These are phyloP conservation scores for Colletotrichum chlorophyti DNA, from an alignment of 2,329 filamentous ascomycete genomes.

Conservation along the genomic window DNA sequence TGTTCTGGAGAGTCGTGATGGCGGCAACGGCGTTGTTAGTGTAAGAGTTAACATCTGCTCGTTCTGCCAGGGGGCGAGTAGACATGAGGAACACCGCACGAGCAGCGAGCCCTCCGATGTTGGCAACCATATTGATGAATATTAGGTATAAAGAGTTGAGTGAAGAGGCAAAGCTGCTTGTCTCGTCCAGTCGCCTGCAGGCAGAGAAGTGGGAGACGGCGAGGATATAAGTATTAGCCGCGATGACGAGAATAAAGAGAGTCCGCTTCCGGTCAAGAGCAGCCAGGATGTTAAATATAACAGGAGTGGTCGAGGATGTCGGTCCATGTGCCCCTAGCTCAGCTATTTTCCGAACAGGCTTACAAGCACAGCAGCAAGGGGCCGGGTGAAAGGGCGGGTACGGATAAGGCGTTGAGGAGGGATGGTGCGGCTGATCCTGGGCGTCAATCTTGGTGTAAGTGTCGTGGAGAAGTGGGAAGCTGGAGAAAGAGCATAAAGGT, in stretches of 20 bases:
- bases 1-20: slow-evolving; percentile 54
- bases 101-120: slow-evolving; percentile 26
- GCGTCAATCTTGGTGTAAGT: slow-evolving; percentile 13
- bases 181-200: not conserved
- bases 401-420: slow-evolving; percentile 7
- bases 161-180: not conserved
- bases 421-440: slow-evolving; percentile 11
- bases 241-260: slow-evolving; percentile 1
- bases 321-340: slow-evolving; percentile 26
- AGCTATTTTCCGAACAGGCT: slow-evolving; percentile 12
- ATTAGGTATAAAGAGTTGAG: slow-evolving; percentile 9
- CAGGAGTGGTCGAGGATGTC: slow-evolving; percentile 7
- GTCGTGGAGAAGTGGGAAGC: slow-evolving; percentile 1
- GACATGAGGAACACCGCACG: slow-evolving; percentile 30
- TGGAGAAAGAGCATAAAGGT: not conserved
- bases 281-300: slow-evolving; percentile 25
- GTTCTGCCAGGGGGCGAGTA: slow-evolving; percentile 17
- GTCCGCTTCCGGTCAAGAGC: not conserved
- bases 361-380: slow-evolving; percentile 13
- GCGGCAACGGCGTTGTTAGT: slow-evolving; percentile 39
- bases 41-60: slow-evolving; percentile 35
- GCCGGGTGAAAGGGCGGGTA: slow-evolving; percentile 5
- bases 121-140: slow-evolving; percentile 27
- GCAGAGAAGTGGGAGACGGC: not conserved
- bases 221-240: slow-evolving; percentile 25